These are phyloP conservation scores for Asterochloris erici DNA, from an alignment of 139 green algal genomes.

Conservation along the genomic window DNA sequence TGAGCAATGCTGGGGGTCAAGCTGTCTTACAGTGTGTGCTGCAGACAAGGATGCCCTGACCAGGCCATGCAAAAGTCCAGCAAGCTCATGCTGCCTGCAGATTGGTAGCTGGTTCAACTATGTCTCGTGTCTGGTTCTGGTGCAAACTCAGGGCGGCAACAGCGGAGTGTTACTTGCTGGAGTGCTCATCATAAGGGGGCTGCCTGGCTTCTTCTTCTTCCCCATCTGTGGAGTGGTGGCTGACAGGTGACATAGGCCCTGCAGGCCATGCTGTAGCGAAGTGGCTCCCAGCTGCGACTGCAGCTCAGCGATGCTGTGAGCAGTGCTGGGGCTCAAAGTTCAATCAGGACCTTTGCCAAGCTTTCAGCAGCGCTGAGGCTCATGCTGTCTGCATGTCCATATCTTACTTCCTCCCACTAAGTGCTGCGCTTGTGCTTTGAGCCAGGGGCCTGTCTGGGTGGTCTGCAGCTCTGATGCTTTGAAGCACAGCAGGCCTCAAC, in stretches of 20 bases:
- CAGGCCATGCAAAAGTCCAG: no score
- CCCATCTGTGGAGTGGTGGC: constrained; percentile 43
- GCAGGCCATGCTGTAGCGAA: neutral
- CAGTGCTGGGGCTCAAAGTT: no score
- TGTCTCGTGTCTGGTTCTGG: constrained; percentile 34
- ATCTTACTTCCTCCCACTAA: neutral
- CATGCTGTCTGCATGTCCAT: neutral
- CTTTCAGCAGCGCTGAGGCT: neutral
- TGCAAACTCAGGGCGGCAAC: constrained; percentile 22
- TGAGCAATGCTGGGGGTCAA: no score
- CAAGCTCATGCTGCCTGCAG: neutral
- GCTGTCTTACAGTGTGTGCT: no score
- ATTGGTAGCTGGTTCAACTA: constrained; percentile 36
- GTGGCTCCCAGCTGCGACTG: no score
- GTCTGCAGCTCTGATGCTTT: no score
- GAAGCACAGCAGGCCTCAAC: no score
- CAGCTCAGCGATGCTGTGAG: neutral
- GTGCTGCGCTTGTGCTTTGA: no score
- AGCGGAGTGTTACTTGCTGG: constrained; percentile 29
- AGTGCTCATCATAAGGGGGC: constrained; percentile 36
- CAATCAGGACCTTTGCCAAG: no score
- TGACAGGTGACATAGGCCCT: constrained; percentile 24
- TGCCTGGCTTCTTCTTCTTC: constrained; percentile 42
- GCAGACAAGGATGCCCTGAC: no score
- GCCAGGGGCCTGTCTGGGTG: no score